phyloP scores from a whole-genome alignment of 768 basidiomycete species.

The Hydnomerulius pinastri region DNA sequence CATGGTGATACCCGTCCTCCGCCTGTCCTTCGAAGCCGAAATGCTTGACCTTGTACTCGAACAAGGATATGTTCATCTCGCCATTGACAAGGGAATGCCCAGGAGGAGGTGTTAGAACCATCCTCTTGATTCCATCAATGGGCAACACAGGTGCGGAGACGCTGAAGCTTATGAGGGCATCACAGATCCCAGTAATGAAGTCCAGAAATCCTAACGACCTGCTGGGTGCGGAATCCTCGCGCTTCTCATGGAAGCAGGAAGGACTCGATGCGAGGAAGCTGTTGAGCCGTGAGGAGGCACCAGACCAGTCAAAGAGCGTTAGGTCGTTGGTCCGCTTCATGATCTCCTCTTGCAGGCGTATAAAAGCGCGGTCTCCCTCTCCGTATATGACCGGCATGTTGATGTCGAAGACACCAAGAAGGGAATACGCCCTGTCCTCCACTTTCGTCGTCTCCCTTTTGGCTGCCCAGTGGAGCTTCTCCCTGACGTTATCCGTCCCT shows the following conservation, averaged over 20 bases:
- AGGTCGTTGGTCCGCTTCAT: conserved; percentile 27
- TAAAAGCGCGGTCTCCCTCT: conserved; percentile 29
- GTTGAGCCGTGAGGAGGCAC: conserved; percentile 20
- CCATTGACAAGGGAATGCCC: conserved; percentile 26
- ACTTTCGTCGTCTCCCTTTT: conserved; percentile 26
- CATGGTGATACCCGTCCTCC: conserved; percentile 4
- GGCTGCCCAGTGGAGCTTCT: conserved; percentile 29
- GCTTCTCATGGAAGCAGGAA: conserved; percentile 15
- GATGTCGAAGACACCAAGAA: conserved; percentile 32
- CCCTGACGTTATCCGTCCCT: conserved; percentile 17
- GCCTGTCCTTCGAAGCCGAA: conserved; percentile 6
- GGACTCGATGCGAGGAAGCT: conserved; percentile 21
- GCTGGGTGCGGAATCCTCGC: not conserved
- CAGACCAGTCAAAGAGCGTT: conserved; percentile 29
- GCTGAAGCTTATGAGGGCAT: not conserved
- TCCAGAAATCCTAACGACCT: not conserved
- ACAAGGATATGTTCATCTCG: conserved; percentile 20
- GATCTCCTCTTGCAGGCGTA: conserved; percentile 29
- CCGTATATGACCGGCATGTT: conserved; percentile 28
- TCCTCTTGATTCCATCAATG: conserved; percentile 2
- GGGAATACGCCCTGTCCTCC: conserved; percentile 33
- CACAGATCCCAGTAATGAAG: not conserved
- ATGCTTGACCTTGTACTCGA: conserved; percentile 19
- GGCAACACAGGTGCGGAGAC: not conserved
- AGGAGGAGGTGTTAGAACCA: conserved; percentile 11